Evolutionary conservation across 2,329 filamentous ascomycete species (phyloP).

Genomic region (Graphilbum fragrans): DNA sequence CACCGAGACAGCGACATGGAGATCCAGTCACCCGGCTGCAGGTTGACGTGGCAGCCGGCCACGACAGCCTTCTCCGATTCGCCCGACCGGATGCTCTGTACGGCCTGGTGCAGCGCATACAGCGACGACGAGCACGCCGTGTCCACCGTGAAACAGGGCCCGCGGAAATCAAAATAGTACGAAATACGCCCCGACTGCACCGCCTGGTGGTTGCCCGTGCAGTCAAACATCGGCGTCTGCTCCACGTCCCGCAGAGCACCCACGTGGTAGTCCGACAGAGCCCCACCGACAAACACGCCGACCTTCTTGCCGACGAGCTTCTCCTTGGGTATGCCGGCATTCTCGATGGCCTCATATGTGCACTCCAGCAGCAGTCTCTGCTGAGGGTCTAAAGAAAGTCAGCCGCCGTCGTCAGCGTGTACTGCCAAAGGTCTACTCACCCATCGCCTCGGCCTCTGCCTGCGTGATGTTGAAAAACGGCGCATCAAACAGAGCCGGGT

Average conservation of each 20-base stretch:
- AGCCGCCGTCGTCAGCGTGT: too few species aligned
- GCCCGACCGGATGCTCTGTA: conserved; percentile 8
- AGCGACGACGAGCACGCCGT: conserved; percentile 25
- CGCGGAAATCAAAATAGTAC: conserved; percentile 23
- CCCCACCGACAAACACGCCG: conserved; percentile 20
- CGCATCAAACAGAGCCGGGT: conserved; percentile 5
- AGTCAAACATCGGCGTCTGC: not conserved
- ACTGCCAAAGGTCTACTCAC: too few species aligned
- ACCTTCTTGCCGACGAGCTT: conserved; percentile 17
- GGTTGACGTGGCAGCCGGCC: conserved; percentile 4
- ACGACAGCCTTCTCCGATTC: conserved; percentile 2
- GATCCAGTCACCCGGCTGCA: conserved; percentile 8
- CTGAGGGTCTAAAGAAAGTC: too few species aligned
- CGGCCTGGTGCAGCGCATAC: conserved; percentile 12
- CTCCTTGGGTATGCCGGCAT: conserved; percentile 13
- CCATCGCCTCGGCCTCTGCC: conserved; percentile 4
- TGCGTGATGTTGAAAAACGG: conserved; percentile 7
- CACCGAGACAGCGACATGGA: conserved; percentile 10
- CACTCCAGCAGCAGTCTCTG: conserved; percentile 14
- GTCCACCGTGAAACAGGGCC: conserved; percentile 22
- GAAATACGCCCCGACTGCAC: conserved; percentile 23
- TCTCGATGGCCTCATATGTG: conserved; percentile 8
- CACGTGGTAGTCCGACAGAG: conserved; percentile 17
- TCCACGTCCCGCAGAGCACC: not conserved
- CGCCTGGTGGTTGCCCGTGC: not conserved